phyloP scores from a whole-genome alignment of 768 basidiomycete genomes.

The Wakefieldia striispora region DNA sequence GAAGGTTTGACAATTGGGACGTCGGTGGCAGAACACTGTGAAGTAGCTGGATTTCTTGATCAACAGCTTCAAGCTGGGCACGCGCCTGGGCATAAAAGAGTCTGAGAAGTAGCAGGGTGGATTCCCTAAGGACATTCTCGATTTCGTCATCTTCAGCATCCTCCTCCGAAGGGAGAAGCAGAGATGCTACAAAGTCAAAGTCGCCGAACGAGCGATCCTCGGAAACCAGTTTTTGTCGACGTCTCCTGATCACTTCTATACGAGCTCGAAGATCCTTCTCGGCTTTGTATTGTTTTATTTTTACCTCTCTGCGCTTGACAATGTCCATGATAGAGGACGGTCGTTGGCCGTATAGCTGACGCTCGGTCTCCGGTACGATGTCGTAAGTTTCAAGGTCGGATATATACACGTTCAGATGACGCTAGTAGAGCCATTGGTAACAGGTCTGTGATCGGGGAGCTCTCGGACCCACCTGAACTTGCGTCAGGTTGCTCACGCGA shows the following conservation, averaged over 20 bases:
- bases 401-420: slow-evolving; percentile 46
- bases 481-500: slow-evolving; percentile 52
- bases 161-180: slow-evolving; percentile 44
- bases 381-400: slow-evolving; percentile 60
- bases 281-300: slow-evolving; percentile 86
- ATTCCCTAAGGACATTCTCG: slow-evolving; percentile 66
- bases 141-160: slow-evolving; percentile 55
- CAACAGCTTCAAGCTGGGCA: slow-evolving; percentile 61
- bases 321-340: slow-evolving; percentile 56
- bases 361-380: slow-evolving; percentile 61
- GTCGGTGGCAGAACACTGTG: slow-evolving; percentile 43
- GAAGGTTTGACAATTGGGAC: slow-evolving; percentile 24
- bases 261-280: slow-evolving; percentile 76
- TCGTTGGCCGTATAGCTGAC: slow-evolving; percentile 49
- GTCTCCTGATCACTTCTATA: slow-evolving; percentile 63
- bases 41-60: slow-evolving; percentile 73
- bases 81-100: slow-evolving; percentile 70
- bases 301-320: slow-evolving; percentile 73
- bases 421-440: slow-evolving; percentile 35
- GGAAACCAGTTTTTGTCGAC: slow-evolving; percentile 40
- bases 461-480: slow-evolving; percentile 52
- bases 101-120: slow-evolving; percentile 67
- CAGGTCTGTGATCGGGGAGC: slow-evolving; percentile 1
- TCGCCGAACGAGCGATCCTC: slow-evolving; percentile 42
- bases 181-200: slow-evolving; percentile 61